Base-by-base conservation (phyloP, 2,329 filamentous ascomycete genomes). In the Orbilia javanica region DNA sequence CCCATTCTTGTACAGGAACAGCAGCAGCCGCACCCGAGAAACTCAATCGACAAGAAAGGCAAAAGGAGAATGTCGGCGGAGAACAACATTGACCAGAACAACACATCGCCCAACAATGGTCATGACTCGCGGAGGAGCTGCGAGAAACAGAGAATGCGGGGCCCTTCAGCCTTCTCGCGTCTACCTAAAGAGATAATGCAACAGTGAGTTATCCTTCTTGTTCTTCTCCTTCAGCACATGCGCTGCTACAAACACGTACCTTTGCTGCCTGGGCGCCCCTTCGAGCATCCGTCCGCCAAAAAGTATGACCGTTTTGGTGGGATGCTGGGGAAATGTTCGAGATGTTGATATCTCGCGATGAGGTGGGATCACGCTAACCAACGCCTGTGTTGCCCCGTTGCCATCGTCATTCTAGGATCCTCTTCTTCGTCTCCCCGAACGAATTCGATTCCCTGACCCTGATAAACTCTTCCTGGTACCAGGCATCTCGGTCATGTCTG, bases 181-280 rank as follows among this genome's bases (percentile, higher is more conserved):
- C 85, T 92, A 10, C 90, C 90, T 4, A 88, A 90, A 83, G 90
- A 92, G 83, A 92, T 92, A 75, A 91, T 92, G 80, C 85, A 91
- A 82, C 89, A 91, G 90, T 92, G 84, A 83, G 88, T 84, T 42
- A 53, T 42, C 55, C n/a, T 11, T 60, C 25, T 44, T 52, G 22
- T 0, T 63, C 15, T 67, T 69, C 29, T 64, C 25, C 67, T n/a
- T n/a, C n/a, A n/a, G n/a, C n/a, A n/a, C n/a, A n/a, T n/a, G n/a
- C n/a, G 1, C 36, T 15, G 2, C 36, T 39, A 39, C n/a, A n/a
- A n/a, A 15, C 36, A 39, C 2, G 11, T 39, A 15, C 13, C 36
- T 15, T 2, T 15, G 3, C 13, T 5, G 4, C 36, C n/a, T 39
- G n/a, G n/a, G 34, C 7, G n/a, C 11, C 8, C 5, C 3, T 13